phyloP scores from a whole-genome alignment of 805 yeast species.

The Saccharomycopsis fodiens region DNA sequence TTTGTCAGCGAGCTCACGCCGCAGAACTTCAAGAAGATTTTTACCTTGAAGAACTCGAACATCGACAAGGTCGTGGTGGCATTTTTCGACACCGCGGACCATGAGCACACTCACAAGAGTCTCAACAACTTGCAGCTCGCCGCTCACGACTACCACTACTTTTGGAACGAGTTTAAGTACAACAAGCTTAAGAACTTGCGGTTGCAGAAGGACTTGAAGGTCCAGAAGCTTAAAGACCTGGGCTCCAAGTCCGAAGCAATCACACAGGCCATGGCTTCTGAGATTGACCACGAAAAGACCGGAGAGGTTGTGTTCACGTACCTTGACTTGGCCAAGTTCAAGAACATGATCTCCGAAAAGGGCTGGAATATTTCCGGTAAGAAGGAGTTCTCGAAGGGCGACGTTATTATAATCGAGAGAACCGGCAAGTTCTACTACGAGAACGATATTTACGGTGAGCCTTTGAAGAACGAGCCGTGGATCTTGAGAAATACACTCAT shows the following conservation, averaged over 20 bases:
- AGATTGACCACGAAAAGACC: constrained; percentile 39
- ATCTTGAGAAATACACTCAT: constrained; percentile 33
- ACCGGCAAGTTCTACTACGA: constrained; percentile 31
- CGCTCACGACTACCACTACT: constrained; percentile 42
- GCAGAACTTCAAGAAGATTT: constrained; percentile 22
- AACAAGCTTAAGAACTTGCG: constrained; percentile 31
- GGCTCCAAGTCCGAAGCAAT: constrained; percentile 38
- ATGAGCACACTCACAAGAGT: constrained; percentile 24
- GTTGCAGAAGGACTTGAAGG: constrained; percentile 35
- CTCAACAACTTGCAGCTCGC: constrained; percentile 32
- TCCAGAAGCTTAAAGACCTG: constrained; percentile 36
- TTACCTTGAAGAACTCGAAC: constrained; percentile 24
- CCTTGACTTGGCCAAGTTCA: constrained; percentile 39
- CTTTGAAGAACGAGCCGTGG: constrained; percentile 28
- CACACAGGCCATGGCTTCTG: constrained; percentile 40
- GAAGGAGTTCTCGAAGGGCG: constrained; percentile 41
- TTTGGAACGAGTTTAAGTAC: constrained; percentile 32
- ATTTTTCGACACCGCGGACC: constrained; percentile 34
- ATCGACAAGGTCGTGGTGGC: constrained; percentile 42
- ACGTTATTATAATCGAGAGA: constrained; percentile 44
- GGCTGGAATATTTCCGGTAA: constrained; percentile 31
- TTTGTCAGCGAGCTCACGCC: constrained; percentile 45
- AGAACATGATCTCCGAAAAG: constrained; percentile 22
- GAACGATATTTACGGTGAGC: constrained; percentile 30
- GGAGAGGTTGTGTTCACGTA: constrained; percentile 39